A percentile compares a stretch with the other conserved stretches of the same genome.
Conservation (phyloP, 2,329 filamentous ascomycete species). For the Ceratocystis alfenasii region DNA sequence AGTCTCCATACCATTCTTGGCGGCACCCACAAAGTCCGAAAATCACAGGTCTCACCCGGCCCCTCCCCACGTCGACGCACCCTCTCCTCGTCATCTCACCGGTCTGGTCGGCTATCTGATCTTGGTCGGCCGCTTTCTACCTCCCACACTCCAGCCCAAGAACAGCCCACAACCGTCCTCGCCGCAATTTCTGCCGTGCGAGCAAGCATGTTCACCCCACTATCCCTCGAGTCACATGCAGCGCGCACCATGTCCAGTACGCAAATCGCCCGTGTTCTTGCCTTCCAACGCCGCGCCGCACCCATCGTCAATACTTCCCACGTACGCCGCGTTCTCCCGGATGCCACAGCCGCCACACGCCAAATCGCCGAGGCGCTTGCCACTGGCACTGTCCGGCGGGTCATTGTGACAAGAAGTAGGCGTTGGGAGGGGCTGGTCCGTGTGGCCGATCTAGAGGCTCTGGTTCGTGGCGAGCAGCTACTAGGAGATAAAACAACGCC, state of each 20-base stretch:
- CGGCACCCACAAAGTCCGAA: conserved; percentile 4
- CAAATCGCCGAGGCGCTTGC: conserved; percentile 51
- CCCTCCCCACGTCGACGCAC: not conserved
- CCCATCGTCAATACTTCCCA: conserved; percentile 55
- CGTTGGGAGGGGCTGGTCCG: conserved; percentile 55
- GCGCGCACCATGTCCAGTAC: conserved; percentile 51
- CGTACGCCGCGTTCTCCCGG: conserved; percentile 49
- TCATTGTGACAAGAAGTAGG: conserved; percentile 41
- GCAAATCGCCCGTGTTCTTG: conserved; percentile 50
- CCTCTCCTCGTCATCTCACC: not conserved
- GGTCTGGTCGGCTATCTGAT: not conserved
- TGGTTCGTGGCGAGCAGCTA: conserved; percentile 31
- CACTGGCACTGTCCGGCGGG: conserved; percentile 46
- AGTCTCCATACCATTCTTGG: conserved; percentile 33
- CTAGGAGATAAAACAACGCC: conserved; percentile 25
- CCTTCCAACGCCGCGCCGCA: conserved; percentile 47
- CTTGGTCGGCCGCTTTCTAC: not conserved
- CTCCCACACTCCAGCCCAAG: not conserved
- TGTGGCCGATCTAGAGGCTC: conserved; percentile 38
- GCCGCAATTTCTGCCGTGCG: conserved; percentile 54
- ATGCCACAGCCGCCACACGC: conserved; percentile 53
- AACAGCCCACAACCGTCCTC: conserved; percentile 24
- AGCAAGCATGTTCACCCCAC: conserved; percentile 48
- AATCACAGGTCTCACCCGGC: conserved; percentile 17
- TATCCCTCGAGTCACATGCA: conserved; percentile 38